A percentile compares a stretch with the other conserved stretches of the same genome.
These are phyloP conservation scores for Bodo saltans DNA, from an alignment of 78 protist species.

Conservation along the genomic window DNA sequence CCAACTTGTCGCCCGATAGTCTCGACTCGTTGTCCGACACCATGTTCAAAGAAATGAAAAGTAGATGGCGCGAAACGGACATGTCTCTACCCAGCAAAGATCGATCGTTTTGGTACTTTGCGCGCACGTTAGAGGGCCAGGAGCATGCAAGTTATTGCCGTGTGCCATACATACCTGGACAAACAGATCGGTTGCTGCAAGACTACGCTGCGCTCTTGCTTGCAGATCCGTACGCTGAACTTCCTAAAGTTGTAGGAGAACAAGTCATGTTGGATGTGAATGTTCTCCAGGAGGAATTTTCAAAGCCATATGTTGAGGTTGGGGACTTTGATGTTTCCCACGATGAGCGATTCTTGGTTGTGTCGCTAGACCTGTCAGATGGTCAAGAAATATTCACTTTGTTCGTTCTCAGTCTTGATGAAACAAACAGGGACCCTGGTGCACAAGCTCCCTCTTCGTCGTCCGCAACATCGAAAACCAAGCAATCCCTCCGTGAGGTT, in stretches of 20 bases:
- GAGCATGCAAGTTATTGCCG: too few relatives aligned
- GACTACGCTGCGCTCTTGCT: too few relatives aligned
- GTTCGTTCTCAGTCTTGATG: not conserved
- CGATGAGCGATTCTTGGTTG: not conserved
- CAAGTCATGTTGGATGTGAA: not conserved
- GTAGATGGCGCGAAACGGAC: not conserved
- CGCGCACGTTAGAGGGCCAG: not conserved
- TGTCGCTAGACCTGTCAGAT: not conserved
- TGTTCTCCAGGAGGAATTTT: too few relatives aligned
- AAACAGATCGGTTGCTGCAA: too few relatives aligned
- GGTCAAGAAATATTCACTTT: constrained; percentile 5
- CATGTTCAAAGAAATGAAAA: not conserved
- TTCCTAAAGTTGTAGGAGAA: not conserved
- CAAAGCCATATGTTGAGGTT: not conserved
- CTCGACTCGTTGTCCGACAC: not conserved
- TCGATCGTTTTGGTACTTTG: not conserved
- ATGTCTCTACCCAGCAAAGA: not conserved
- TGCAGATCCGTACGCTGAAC: too few relatives aligned
- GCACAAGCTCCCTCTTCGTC: not conserved
- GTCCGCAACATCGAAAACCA: not conserved
- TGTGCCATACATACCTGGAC: too few relatives aligned
- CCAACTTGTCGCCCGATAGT: too few relatives aligned
- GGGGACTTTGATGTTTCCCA: not conserved
- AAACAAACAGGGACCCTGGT: too few relatives aligned
- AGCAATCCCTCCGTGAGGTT: not conserved